Evolutionary conservation across 306 rosid species (phyloP).

Genomic region (Potentilla sterilis): DNA sequence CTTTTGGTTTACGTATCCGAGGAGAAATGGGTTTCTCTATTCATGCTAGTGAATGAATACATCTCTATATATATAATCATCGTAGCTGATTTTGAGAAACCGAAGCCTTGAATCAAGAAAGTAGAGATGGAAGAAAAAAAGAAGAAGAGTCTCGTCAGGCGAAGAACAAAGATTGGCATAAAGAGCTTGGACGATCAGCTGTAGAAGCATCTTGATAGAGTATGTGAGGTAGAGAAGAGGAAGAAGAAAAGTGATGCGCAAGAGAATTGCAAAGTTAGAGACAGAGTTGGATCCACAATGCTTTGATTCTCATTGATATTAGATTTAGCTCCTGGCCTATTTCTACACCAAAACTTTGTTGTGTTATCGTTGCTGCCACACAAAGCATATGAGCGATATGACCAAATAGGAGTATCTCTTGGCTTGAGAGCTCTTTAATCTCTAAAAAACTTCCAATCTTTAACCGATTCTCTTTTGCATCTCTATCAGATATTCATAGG

Average conservation of each 20-base stretch:
- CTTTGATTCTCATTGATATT: constrained; percentile 65
- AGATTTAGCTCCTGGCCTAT: constrained; percentile 89
- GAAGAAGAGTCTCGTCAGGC: neutral
- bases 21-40: neutral
- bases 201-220: neutral
- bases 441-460: too few relatives aligned
- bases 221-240: neutral
- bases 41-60: neutral
- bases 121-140: neutral
- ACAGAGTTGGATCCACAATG: constrained; percentile 19
- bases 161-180: neutral
- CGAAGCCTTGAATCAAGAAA: neutral
- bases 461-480: too few relatives aligned
- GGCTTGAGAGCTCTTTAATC: too few relatives aligned
- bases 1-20: neutral
- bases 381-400: constrained; percentile 59
- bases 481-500: too few relatives aligned
- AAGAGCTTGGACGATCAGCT: neutral
- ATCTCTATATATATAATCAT: neutral
- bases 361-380: constrained; percentile 99
- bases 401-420: constrained; percentile 34
- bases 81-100: neutral
- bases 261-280: neutral
- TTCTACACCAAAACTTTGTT: constrained; percentile 93
- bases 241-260: neutral